These are phyloP conservation scores for Trypanosoma grayi DNA, from an alignment of 208 protist genomes.

Conservation along the genomic window DNA sequence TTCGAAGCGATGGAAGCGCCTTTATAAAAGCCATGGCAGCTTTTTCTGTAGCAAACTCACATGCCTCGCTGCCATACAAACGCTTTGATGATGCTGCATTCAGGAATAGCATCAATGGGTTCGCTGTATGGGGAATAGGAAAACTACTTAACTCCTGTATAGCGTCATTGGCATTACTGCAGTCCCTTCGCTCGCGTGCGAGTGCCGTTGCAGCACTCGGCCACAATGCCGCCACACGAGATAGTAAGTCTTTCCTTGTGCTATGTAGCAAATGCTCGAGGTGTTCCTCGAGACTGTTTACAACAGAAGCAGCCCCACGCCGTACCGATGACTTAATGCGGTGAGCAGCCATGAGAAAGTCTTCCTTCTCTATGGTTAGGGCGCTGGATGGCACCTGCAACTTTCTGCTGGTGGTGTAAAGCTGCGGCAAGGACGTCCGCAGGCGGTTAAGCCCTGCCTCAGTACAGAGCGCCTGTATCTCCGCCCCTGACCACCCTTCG, in stretches of 20 bases:
- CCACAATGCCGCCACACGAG: slow-evolving; percentile 41
- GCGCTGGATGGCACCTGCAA: slow-evolving; percentile 36
- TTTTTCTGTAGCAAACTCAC: slow-evolving; percentile 27
- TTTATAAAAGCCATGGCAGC: slow-evolving; percentile 9
- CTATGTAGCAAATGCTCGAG: slow-evolving; percentile 56
- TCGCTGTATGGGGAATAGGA: slow-evolving; percentile 48
- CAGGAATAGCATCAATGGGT: slow-evolving; percentile 58
- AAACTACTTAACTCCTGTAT: slow-evolving; percentile 55
- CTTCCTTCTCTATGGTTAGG: slow-evolving; percentile 42
- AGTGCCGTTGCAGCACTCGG: slow-evolving; percentile 45
- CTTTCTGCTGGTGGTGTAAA: slow-evolving; percentile 62
- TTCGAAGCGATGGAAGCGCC: slow-evolving; percentile 27
- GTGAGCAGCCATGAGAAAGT: slow-evolving; percentile 72
- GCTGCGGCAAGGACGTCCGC: slow-evolving; percentile 69
- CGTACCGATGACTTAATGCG: slow-evolving; percentile 61
- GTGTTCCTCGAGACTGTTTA: slow-evolving; percentile 36
- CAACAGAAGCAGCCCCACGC: slow-evolving; percentile 26
- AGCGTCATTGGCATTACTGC: slow-evolving; percentile 45
- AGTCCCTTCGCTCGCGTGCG: slow-evolving; percentile 38
- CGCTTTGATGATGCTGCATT: slow-evolving; percentile 1
- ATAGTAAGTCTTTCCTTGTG: slow-evolving; percentile 38
- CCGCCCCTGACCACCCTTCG: slow-evolving; percentile 98
- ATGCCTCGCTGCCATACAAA: slow-evolving; percentile 15
- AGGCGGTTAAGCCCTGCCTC: slow-evolving; percentile 93
- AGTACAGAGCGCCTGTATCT: slow-evolving; percentile 98